Evolutionary conservation across 1,284 basidiomycete species (phyloP).

Genomic region (Leccinum variabile): DNA sequence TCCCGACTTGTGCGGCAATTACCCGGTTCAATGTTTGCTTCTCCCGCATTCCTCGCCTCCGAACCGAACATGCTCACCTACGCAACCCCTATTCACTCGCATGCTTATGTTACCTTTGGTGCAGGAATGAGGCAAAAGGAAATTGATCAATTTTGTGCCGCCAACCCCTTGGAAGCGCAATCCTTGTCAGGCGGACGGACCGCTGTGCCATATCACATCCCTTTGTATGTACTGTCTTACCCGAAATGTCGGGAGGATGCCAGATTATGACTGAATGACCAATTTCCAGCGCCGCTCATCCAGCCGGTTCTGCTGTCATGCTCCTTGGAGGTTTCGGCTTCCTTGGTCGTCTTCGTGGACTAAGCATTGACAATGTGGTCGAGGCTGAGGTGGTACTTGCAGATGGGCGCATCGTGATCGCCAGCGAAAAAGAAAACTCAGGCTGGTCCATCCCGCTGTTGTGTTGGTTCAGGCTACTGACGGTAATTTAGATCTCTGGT

Average conservation of each 20-base stretch:
- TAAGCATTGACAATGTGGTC: constrained; percentile 83
- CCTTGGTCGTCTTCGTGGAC: constrained; percentile 76
- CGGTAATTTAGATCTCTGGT: constrained; percentile 70
- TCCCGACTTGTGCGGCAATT: constrained; percentile 37
- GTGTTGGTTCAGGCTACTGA: not conserved
- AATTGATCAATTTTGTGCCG: constrained; percentile 73
- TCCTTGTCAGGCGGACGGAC: constrained; percentile 49
- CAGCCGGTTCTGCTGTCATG: constrained; percentile 81
- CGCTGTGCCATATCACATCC: constrained; percentile 80
- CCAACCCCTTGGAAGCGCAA: constrained; percentile 62
- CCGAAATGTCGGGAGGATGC: not conserved
- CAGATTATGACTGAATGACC: constrained; percentile 1
- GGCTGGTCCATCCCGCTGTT: constrained; percentile 40
- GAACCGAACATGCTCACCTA: constrained; percentile 42
- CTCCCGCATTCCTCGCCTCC: constrained; percentile 38
- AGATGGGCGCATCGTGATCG: constrained; percentile 73
- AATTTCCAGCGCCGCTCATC: constrained; percentile 62
- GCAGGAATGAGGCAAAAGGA: constrained; percentile 82
- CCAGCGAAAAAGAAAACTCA: constrained; percentile 64
- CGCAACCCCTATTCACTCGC: constrained; percentile 57
- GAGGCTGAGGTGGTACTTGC: constrained; percentile 85
- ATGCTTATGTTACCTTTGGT: constrained; percentile 80
- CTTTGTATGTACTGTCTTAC: constrained; percentile 56
- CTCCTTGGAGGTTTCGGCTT: constrained; percentile 90
- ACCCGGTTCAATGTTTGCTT: constrained; percentile 36